Evolutionary conservation across 106 monocot genomes (phyloP).

Genomic region (Iris macrosiphon): DNA sequence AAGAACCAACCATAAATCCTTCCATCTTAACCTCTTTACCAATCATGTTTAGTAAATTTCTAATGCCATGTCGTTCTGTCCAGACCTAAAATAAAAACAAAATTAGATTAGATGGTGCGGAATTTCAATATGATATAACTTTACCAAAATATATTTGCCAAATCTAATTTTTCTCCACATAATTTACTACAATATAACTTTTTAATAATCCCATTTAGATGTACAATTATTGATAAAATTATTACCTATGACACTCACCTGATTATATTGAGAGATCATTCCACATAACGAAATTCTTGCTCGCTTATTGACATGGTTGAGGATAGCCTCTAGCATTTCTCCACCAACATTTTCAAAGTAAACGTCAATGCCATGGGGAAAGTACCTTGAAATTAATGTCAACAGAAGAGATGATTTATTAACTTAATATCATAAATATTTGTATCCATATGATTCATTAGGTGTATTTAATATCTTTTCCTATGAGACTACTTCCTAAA

Average conservation of each 20-base stretch:
- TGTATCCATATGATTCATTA: no score
- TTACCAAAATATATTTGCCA: no score
- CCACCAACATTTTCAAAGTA: conserved; percentile 21
- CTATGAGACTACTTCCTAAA: no score
- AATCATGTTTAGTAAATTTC: conserved; percentile 8
- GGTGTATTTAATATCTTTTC: no score
- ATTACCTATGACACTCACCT: conserved; percentile 1
- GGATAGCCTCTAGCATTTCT: conserved; percentile 15
- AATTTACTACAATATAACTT: no score
- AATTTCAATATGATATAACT: no score
- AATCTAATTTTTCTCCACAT: no score
- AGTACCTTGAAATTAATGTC: conserved; percentile 8
- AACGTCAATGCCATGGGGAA: conserved; percentile 19
- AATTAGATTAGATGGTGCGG: no score
- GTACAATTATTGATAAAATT: no score
- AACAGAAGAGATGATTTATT: not conserved
- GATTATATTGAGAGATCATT: conserved; percentile 14
- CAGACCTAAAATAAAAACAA: not conserved
- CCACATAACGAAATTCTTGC: conserved; percentile 17
- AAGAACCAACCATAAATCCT: conserved; percentile 8
- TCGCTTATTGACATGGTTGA: not conserved
- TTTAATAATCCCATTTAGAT: no score
- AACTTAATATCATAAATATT: no score
- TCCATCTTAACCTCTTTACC: conserved; percentile 15
- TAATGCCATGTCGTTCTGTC: conserved; percentile 4